phyloP scores from a whole-genome alignment of 495 filamentous ascomycete genomes.

The Penicillium atrosanguineum region DNA sequence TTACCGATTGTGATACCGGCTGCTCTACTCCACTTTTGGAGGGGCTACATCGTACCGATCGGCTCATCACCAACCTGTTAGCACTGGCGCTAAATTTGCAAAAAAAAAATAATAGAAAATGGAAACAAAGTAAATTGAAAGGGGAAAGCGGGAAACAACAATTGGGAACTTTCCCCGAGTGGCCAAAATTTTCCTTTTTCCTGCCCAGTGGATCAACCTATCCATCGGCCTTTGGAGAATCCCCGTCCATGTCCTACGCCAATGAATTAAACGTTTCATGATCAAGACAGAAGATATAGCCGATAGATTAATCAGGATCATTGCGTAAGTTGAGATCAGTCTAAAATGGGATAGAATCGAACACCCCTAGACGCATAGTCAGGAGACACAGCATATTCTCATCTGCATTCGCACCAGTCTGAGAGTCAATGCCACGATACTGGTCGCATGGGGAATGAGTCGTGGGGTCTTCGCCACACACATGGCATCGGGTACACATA shows the following conservation, averaged over 20 bases:
- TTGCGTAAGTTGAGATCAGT: neutral
- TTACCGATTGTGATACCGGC: neutral
- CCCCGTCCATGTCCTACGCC: slow-evolving; percentile 5
- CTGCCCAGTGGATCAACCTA: slow-evolving; percentile 7
- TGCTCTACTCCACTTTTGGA: neutral
- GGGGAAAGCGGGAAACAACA: neutral
- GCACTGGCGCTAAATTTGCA: slow-evolving; percentile 5
- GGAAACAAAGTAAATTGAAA: neutral
- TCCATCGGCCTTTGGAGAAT: slow-evolving; percentile 6
- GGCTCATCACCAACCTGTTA: neutral
- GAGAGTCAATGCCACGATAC: slow-evolving; percentile 9
- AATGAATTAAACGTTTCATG: slow-evolving; percentile 5
- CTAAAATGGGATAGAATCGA: neutral
- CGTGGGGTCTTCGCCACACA: slow-evolving; percentile 16
- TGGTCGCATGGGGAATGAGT: slow-evolving; percentile 16
- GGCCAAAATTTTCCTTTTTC: slow-evolving; percentile 7
- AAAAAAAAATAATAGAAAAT: slow-evolving; percentile 1
- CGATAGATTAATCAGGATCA: too few relatives aligned
- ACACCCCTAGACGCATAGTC: neutral
- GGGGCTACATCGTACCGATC: neutral
- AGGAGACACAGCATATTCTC: neutral
- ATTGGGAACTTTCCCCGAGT: neutral
- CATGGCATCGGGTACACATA: slow-evolving; percentile 16
- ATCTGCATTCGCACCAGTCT: neutral
- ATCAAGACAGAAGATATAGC: neutral